Conservation (phyloP, 2,329 filamentous ascomycete species). For the Paecilomyces niveus region DNA sequence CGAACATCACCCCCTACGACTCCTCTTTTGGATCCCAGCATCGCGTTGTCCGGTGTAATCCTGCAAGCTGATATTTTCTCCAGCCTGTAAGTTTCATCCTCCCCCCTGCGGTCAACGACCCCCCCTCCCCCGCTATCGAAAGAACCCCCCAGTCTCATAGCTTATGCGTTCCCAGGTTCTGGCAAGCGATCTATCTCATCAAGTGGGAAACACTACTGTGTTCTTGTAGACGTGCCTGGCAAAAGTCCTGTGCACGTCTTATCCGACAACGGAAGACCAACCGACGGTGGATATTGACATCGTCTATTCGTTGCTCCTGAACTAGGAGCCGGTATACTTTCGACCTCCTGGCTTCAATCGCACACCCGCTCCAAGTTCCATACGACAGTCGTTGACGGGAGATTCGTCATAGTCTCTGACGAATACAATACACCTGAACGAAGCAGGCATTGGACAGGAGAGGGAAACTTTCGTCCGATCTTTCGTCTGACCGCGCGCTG, state of each 20-base stretch:
- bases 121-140: slow-evolving; percentile 3
- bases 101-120: slow-evolving; percentile 2
- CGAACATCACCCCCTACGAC: background rate
- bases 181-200: background rate
- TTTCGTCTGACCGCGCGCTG: slow-evolving; percentile 17
- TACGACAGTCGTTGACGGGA: background rate
- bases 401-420: background rate
- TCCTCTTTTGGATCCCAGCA: background rate
- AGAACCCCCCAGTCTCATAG: background rate
- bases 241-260: slow-evolving; percentile 1
- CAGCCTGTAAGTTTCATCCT: slow-evolving; percentile 1
- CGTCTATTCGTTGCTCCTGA: background rate
- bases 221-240: background rate
- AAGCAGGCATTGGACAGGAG: slow-evolving; percentile 10
- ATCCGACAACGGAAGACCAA: background rate
- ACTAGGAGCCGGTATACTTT: background rate
- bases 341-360: background rate
- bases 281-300: background rate
- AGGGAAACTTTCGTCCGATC: slow-evolving; percentile 10
- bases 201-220: background rate
- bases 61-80: slow-evolving; percentile 3
- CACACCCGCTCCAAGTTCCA: background rate
- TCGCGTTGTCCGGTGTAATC: slow-evolving; percentile 1
- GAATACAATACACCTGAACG: background rate
- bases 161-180: background rate